A percentile compares a stretch with the other conserved stretches of the same genome.
phyloP scores from a whole-genome alignment of 768 basidiomycete genomes.

The Mycena rosella region DNA sequence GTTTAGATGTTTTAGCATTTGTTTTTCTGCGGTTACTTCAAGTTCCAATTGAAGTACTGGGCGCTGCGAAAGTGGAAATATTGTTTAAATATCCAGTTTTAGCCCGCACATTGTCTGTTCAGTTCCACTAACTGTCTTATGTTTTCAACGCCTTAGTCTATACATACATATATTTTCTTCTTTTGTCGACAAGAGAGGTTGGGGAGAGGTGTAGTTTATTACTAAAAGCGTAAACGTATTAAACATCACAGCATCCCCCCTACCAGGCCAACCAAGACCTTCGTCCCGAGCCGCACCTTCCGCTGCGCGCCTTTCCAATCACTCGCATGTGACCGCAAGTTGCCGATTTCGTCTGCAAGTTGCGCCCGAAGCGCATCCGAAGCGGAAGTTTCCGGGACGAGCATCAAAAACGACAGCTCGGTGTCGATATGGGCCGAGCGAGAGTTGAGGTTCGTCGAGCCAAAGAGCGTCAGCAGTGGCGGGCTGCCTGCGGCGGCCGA shows the following conservation, averaged over 20 bases:
- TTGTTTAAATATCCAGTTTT: no score
- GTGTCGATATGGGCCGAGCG: slow-evolving; percentile 93
- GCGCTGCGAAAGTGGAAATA: no score
- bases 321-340: slow-evolving; percentile 61
- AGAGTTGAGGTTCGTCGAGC: slow-evolving; percentile 95
- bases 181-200: no score
- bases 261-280: slow-evolving; percentile 70
- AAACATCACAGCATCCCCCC: slow-evolving; percentile 73
- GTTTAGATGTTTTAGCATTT: no score
- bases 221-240: not conserved
- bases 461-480: slow-evolving; percentile 87
- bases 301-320: slow-evolving; percentile 74
- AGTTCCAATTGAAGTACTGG: no score
- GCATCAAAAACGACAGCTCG: slow-evolving; percentile 89
- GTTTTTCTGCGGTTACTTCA: no score
- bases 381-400: slow-evolving; percentile 57
- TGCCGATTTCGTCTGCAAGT: slow-evolving; percentile 67
- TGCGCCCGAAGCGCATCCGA: slow-evolving; percentile 53
- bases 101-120: no score
- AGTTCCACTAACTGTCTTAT: no score
- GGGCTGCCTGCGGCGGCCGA: slow-evolving; percentile 64
- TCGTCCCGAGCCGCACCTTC: slow-evolving; percentile 73
- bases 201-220: not conserved
- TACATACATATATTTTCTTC: no score
- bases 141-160: no score